A percentile compares a stretch with the other conserved stretches of the same genome.
Evolutionary conservation across 2,329 filamentous ascomycete genomes (phyloP).

Genomic region (Gremmenia infestans): DNA sequence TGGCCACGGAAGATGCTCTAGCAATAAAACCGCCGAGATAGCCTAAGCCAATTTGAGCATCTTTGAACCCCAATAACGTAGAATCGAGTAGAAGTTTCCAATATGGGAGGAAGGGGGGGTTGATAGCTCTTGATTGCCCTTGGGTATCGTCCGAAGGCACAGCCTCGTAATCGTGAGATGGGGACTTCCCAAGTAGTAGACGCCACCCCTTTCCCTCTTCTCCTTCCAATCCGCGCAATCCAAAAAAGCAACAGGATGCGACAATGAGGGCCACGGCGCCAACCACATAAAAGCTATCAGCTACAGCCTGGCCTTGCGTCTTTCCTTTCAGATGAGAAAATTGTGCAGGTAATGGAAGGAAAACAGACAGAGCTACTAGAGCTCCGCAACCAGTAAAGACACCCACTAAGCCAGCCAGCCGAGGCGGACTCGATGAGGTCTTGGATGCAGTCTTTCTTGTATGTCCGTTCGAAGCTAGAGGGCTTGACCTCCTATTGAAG

Average conservation of each 20-base stretch:
- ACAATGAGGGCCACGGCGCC: conserved; percentile 67
- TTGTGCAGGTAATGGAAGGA: conserved; percentile 79
- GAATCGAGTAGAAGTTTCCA: conserved; percentile 57
- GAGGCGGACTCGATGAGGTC: conserved; percentile 43
- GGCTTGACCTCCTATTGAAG: conserved; percentile 29
- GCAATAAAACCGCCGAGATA: conserved; percentile 95
- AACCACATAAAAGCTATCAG: conserved; percentile 84
- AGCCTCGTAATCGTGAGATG: conserved; percentile 15
- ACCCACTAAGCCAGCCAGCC: conserved; percentile 84
- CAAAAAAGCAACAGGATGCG: conserved; percentile 71
- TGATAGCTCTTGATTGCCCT: not conserved
- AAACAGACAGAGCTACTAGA: conserved; percentile 73
- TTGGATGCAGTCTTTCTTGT: conserved; percentile 12
- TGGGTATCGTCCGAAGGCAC: conserved; percentile 1
- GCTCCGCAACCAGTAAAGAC: conserved; percentile 91
- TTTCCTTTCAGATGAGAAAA: conserved; percentile 69
- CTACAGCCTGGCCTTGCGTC: conserved; percentile 68
- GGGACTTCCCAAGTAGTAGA: conserved; percentile 43
- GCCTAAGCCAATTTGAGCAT: conserved; percentile 75
- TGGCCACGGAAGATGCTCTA: conserved; percentile 87
- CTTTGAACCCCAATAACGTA: conserved; percentile 65
- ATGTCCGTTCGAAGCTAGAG: conserved; percentile 2
- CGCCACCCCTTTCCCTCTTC: conserved; percentile 74
- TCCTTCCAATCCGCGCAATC: conserved; percentile 62
- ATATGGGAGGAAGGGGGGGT: conserved; percentile 45